phyloP scores from a whole-genome alignment of 768 basidiomycete species.

The Mycena sanguinolenta region DNA sequence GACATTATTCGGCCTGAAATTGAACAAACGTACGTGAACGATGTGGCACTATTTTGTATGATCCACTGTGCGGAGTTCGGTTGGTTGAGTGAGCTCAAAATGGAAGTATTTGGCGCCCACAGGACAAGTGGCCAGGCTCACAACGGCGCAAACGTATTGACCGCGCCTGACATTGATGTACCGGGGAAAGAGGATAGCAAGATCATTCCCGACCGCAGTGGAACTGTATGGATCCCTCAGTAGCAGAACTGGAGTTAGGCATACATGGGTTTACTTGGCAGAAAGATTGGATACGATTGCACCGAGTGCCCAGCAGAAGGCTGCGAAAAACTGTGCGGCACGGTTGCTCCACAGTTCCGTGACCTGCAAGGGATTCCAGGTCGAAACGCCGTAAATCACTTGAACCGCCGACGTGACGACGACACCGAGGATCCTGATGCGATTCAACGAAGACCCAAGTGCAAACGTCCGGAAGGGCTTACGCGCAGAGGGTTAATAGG shows the following conservation, averaged over 20 bases:
- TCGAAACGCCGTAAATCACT: constrained; percentile 61
- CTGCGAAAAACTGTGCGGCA: constrained; percentile 73
- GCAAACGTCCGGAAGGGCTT: neutral
- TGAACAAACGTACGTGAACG: constrained; percentile 66
- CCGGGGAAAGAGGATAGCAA: constrained; percentile 68
- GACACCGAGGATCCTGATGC: constrained; percentile 58
- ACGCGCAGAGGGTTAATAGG: constrained; percentile 39
- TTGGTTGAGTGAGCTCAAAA: no score
- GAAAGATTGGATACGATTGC: constrained; percentile 37
- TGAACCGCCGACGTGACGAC: constrained; percentile 72
- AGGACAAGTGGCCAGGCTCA: constrained; percentile 71
- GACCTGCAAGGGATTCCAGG: constrained; percentile 49
- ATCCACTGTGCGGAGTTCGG: constrained; percentile 57
- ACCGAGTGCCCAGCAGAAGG: constrained; percentile 42
- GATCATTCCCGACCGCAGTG: constrained; percentile 39
- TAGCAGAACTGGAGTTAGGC: neutral
- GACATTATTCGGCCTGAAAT: constrained; percentile 4
- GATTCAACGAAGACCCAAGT: no score
- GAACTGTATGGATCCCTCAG: constrained; percentile 22
- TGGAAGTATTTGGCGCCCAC: neutral
- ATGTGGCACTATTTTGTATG: constrained; percentile 62
- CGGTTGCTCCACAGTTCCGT: constrained; percentile 75
- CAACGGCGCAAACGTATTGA: constrained; percentile 67
- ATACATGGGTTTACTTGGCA: constrained; percentile 35
- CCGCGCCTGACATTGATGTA: constrained; percentile 54